Base-by-base conservation (phyloP, 306 rosid species). In the Bauhinia variegata region DNA sequence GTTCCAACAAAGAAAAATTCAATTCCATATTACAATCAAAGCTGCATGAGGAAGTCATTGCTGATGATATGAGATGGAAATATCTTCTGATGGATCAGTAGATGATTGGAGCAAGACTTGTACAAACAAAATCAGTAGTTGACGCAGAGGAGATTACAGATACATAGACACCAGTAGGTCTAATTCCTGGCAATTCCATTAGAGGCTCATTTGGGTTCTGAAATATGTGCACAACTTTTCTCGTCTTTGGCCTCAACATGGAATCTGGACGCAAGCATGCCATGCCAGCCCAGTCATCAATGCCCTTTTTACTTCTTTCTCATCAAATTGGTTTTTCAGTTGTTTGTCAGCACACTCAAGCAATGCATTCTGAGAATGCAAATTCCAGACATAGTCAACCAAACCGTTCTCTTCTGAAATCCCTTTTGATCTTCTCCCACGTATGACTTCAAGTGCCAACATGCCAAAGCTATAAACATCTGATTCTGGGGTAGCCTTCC, bases 381-480 rank as follows among this genome's bases (percentile, higher is more conserved):
- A 67, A 47, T 67, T 76, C 88, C 92, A 83, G 0, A 86, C 82
- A 43, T 43, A 38, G 16, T 83, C 88, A 0, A 81, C 87, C 47
- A 86, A 71, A 51, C 85, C 79, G 18, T 56, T 68, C 11, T 82
- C 85, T 23, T 64, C 82, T 63, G 61, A 42, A 4, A 74, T 34
- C 0, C 76, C 75, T 57, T 67, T 86, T 31, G 88, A 74, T 55
- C 88, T 79, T 53, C 70, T 83, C 19, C 87, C 92, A 32, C 88
- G 81, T 38, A 72, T 61, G n/a, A 86, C 76, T 79, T 86, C 88
- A 16, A 86, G 79, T 10, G 79, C 79, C 30, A 86, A 87, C 78
- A 83, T 74, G 0, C 86, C 92, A 43, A 81, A 83, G 64, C 87
- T 83, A 50, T 79, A 86, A 6, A 86, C 80, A 68, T 81, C 88